Base-by-base conservation (phyloP, 2,329 filamentous ascomycete species). In the Talaromyces rugulosus region DNA sequence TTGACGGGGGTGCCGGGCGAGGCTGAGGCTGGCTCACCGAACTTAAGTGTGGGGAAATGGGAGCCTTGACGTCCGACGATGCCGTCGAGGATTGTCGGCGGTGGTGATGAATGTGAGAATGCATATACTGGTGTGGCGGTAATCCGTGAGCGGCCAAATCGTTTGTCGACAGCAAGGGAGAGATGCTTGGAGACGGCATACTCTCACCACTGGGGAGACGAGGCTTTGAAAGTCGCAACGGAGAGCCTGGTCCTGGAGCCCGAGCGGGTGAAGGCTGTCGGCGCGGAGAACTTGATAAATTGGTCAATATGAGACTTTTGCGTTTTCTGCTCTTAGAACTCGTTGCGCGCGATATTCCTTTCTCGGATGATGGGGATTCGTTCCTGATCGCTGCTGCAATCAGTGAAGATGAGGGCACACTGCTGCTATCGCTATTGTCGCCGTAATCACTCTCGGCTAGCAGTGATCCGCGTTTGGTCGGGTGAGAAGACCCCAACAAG, bases 1-100 rank as follows among this genome's bases (percentile, higher is more conserved):
- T 99, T 0, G 96, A 99, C 7, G 94, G 92, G 3, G 95, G 91
- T 1, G 94, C 89, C 33, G 94, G 92, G 62, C 92, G 89, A 56
- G 92, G 91, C 74, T 96, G 92, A 1, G 90, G 90, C 33, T 93
- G 90, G 44, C 87, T 88, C 23, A 89, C 89, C 3, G 91, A 89
- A 55, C 85, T 87, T 57, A 98, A 76, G 28, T 92, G 87, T 5
- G 95, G 95, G 5, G 95, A 99, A 1, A 90, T 83, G 0, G 94
- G 92, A 16, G 88, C 87, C 67, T 87, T 80, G 14, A 81, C 75
- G 27, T 82, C 84, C 70, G 86, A 85, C 2, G 92, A 96, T 33
- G 94, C 89, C 31, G 91, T 90, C 16, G 92, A 89, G 9, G 95
- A 98, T 0, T 95, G 98, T 72, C 97, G 92, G 63, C 95, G 86